These are phyloP conservation scores for Penicillium herquei DNA, from an alignment of 495 filamentous ascomycete genomes.

Conservation along the genomic window DNA sequence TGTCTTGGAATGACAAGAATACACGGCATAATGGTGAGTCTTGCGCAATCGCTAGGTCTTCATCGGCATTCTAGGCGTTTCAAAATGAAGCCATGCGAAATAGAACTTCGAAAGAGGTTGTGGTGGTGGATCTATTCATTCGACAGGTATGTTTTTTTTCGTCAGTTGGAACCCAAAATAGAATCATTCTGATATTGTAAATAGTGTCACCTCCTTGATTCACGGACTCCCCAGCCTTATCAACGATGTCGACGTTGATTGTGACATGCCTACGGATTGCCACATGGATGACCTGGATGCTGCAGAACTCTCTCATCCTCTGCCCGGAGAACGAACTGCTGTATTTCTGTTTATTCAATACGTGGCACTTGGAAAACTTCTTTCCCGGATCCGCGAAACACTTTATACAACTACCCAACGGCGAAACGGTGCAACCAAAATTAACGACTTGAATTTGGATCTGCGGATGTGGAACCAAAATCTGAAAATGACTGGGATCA, in stretches of 20 bases:
- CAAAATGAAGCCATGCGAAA: constrained; percentile 9
- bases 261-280: constrained; percentile 8
- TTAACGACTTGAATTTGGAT: constrained; percentile 5
- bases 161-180: not conserved
- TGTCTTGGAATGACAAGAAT: constrained; percentile 6
- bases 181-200: not conserved
- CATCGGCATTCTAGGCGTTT: constrained; percentile 17
- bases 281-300: constrained; percentile 2
- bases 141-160: constrained; percentile 8
- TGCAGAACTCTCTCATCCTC: constrained; percentile 1
- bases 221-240: constrained; percentile 6
- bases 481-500: constrained; percentile 3
- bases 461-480: constrained; percentile 7
- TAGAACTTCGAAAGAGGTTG: constrained; percentile 15
- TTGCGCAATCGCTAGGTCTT: constrained; percentile 14
- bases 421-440: constrained; percentile 6
- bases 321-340: constrained; percentile 5
- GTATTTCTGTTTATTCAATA: constrained; percentile 11
- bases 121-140: constrained; percentile 18
- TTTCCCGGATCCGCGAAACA: constrained; percentile 5
- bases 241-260: constrained; percentile 9
- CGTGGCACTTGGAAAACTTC: constrained; percentile 1
- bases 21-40: constrained; percentile 5
- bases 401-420: constrained; percentile 11
- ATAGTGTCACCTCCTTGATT: not conserved